Percentiles rank a stretch among this genome's conserved stretches.
These are phyloP conservation scores for Endoconidiophora polonica DNA, from an alignment of 2,329 filamentous ascomycete species.

Conservation along the genomic window DNA sequence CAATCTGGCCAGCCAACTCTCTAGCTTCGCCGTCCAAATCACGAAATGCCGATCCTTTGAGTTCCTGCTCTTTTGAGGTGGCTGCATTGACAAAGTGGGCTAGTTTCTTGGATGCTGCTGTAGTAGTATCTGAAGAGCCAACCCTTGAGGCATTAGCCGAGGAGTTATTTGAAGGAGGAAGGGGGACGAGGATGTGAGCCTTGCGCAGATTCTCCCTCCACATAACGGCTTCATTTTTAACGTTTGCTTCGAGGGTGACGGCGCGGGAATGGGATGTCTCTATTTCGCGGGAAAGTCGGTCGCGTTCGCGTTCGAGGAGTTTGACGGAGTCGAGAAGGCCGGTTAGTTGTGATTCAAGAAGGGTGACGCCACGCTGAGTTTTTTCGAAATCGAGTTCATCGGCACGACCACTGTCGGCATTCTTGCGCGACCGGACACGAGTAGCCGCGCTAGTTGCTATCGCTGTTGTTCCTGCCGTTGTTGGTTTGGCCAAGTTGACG, in stretches of 20 bases:
- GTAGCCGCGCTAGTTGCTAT: not conserved
- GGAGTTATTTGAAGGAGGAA: not conserved
- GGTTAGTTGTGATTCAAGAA: conserved; percentile 41
- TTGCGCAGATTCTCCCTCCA: conserved; percentile 33
- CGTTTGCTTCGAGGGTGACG: conserved; percentile 36
- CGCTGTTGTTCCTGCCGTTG: too few species aligned
- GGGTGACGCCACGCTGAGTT: conserved; percentile 40
- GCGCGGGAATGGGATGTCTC: conserved; percentile 37
- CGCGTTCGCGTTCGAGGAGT: conserved; percentile 41
- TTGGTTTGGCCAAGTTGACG: not conserved
- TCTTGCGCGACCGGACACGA: conserved; percentile 17
- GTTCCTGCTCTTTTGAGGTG: not conserved
- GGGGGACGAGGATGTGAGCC: conserved; percentile 17
- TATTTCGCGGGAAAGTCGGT: conserved; percentile 36
- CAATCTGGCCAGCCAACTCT: conserved; percentile 23
- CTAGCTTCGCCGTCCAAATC: conserved; percentile 9
- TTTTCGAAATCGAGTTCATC: conserved; percentile 50
- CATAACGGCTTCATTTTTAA: conserved; percentile 34
- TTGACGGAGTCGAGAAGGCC: conserved; percentile 46
- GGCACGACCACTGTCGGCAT: conserved; percentile 28
- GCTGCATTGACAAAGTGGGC: not conserved
- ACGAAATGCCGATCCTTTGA: conserved; percentile 16
- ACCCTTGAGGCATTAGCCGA: too few species aligned
- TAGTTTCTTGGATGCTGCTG: not conserved
- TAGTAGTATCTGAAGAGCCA: not conserved